Percentiles rank a stretch among this genome's conserved stretches.
Conservation (phyloP, 1,139 yeast genomes). For the Geotrichum cucujoidarum region DNA sequence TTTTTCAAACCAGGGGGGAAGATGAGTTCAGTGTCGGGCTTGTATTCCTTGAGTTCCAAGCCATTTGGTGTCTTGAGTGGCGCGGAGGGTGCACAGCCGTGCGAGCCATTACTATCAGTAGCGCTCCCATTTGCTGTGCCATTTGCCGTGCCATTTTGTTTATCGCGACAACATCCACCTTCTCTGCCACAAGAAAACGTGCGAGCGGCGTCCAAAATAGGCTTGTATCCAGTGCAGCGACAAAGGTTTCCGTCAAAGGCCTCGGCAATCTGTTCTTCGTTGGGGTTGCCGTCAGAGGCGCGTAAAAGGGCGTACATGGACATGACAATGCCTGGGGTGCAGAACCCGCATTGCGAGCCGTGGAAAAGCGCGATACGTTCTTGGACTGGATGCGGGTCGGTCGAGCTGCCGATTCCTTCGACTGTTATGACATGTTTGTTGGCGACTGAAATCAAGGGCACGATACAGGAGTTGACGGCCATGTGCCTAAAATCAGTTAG, state of each 20-base stretch:
- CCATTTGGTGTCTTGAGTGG: slow-evolving; percentile 35
- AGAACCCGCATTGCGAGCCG: slow-evolving; percentile 49
- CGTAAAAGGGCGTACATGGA: slow-evolving; percentile 42
- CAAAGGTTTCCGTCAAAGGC: slow-evolving; percentile 46
- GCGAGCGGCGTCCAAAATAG: slow-evolving; percentile 44
- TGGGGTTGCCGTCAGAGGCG: slow-evolving; percentile 38
- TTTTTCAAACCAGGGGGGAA: slow-evolving; percentile 40
- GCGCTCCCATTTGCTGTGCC: slow-evolving; percentile 16
- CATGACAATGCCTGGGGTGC: slow-evolving; percentile 50
- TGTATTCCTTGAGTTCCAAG: slow-evolving; percentile 38
- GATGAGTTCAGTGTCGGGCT: slow-evolving; percentile 38
- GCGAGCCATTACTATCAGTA: slow-evolving; percentile 1
- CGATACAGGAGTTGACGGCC: slow-evolving; percentile 45
- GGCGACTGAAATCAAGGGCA: slow-evolving; percentile 42
- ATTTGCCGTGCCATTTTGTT: slow-evolving; percentile 14
- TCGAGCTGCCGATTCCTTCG: slow-evolving; percentile 42
- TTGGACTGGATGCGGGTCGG: slow-evolving; percentile 43
- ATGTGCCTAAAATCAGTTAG: slow-evolving; percentile 28
- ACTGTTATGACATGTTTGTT: slow-evolving; percentile 45
- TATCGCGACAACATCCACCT: slow-evolving; percentile 29
- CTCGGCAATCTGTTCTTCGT: slow-evolving; percentile 40
- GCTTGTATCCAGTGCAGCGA: slow-evolving; percentile 47
- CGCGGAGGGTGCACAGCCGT: slow-evolving; percentile 16
- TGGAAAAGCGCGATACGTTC: slow-evolving; percentile 45
- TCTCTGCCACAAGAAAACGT: slow-evolving; percentile 36